phyloP scores from a whole-genome alignment of 306 rosid species.

The Trifolium repens region DNA sequence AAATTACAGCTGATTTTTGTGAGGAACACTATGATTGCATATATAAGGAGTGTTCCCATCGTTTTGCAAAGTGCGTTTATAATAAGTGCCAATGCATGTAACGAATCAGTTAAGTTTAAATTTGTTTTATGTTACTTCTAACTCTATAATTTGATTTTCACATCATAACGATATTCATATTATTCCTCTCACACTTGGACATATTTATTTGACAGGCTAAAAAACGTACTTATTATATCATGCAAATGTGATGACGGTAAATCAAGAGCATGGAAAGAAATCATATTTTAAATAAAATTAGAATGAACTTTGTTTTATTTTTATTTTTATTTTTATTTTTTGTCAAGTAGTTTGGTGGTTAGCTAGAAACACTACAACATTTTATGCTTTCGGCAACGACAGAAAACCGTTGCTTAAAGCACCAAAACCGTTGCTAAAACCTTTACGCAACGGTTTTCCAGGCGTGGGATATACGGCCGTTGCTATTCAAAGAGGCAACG shows the following conservation, averaged over 20 bases:
- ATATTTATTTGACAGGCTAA: no score
- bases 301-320: not conserved
- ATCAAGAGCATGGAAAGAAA: not conserved
- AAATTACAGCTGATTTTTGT: not conserved
- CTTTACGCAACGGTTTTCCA: no score
- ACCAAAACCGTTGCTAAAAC: no score
- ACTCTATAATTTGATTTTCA: not conserved
- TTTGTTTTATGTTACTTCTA: not conserved
- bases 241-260: not conserved
- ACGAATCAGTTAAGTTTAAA: not conserved
- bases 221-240: not conserved
- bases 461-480: no score
- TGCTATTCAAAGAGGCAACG: no score
- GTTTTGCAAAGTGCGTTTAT: not conserved
- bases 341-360: no score
- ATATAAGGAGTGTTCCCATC: not conserved
- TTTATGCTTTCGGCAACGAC: no score
- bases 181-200: no score
- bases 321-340: no score
- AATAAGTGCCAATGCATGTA: not conserved
- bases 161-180: not conserved
- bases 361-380: no score
- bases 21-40: not conserved
- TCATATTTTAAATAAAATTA: not conserved
- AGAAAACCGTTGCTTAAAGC: no score